Evolutionary conservation across 805 yeast species (phyloP), one percentile per base, ranked within the genome.

Genomic region (Nakazawaea pomicola): DNA sequence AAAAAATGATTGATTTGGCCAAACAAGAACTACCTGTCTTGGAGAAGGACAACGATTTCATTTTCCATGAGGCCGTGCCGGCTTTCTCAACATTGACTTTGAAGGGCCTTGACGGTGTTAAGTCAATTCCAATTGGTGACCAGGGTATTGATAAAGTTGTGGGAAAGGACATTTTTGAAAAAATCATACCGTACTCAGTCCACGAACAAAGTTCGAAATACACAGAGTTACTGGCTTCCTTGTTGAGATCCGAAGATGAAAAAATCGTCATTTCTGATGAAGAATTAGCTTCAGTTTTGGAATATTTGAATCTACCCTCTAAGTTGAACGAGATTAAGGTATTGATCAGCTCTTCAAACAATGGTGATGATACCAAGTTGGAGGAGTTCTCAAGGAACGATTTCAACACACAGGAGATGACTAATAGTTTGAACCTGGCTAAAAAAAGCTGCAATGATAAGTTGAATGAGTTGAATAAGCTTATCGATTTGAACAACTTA

Each of bases 161-260:
- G 41, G 69, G 79, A 52, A 59, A 61, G 33, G 82, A 80, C 46
- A 67, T 91, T 34, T 87, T 87, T 59, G 82, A 74, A 36, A 82
- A 80, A 47, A 84, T 91, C 16, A 78, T 93, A 5, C 98, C 98
- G 2, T 68, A 89, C 54, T 76, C 80, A 25, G 88, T 91, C 15
- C 95, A 89, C 55, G 96, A 91, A 60, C 78, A 84, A 51, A 76
- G 87, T 40, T 86, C 96, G 47, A 68, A 80, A 47, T 93, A 93
- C 57, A 83, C 96, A 0, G 99, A 91, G 56, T 89, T 86, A 56
- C 84, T 87, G 58, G 91, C 96, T 0, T 78, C 74, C 47, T 61
- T 86, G 28, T 60, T 88, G 34, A 73, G 98, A 52, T 70, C 66
- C 32, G 89, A 87, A 53, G 70, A 80, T 33, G 97, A 90, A 46